A percentile compares a stretch with the other conserved stretches of the same genome.
phyloP scores from a whole-genome alignment of 148 eudicot species.

The Limonium bicolor region DNA sequence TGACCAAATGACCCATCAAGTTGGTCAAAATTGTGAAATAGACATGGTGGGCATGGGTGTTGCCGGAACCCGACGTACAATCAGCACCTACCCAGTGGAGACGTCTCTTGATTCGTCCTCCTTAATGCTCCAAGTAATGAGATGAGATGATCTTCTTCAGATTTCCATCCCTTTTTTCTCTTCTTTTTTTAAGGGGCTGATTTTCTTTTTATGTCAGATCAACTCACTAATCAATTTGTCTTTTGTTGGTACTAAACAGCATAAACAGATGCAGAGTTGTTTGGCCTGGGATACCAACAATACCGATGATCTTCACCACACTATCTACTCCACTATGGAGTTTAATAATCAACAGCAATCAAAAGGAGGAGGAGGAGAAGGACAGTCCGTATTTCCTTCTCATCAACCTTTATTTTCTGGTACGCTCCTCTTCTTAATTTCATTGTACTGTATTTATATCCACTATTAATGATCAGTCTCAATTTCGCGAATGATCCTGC shows the following conservation, averaged over 20 bases:
- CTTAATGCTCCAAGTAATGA: constrained; percentile 56
- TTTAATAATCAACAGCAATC: too few species aligned
- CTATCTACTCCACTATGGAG: too few species aligned
- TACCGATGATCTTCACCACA: too few species aligned
- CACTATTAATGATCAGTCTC: too few species aligned
- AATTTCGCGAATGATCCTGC: too few species aligned
- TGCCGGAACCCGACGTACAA: constrained; percentile 23
- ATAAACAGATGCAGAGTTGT: constrained; percentile 44
- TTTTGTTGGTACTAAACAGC: neutral
- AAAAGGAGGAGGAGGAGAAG: too few species aligned
- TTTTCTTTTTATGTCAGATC: too few species aligned
- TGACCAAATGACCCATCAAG: constrained; percentile 32
- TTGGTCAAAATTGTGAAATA: constrained; percentile 30
- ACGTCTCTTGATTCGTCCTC: constrained; percentile 41
- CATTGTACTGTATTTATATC: too few species aligned
- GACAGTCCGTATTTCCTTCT: too few species aligned
- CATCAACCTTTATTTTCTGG: too few species aligned
- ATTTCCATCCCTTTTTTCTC: neutral
- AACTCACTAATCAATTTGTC: neutral
- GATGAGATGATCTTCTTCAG: neutral
- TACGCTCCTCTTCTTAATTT: too few species aligned
- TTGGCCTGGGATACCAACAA: constrained; percentile 67
- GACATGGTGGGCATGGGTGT: constrained; percentile 19
- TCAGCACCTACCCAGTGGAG: constrained; percentile 48
- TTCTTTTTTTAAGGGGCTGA: neutral